A percentile compares a stretch with the other conserved stretches of the same genome.
Evolutionary conservation across 2,329 filamentous ascomycete species (phyloP).

Genomic region (Geosmithia flava): DNA sequence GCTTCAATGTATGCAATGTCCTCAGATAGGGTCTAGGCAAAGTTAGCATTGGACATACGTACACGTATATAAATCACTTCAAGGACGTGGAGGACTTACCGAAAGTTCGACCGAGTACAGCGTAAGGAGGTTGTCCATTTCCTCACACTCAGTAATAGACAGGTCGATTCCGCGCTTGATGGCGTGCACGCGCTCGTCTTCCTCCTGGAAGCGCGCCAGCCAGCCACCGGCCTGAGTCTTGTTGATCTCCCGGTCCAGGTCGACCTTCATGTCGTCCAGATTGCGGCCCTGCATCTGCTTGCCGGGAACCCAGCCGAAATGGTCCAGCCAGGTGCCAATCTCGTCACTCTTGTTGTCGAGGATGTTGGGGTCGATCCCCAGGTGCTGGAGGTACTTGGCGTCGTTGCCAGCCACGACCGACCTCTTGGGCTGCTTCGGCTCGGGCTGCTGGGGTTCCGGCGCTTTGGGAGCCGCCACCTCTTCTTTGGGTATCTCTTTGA

Average conservation of each 20-base stretch:
- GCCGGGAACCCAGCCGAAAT: constrained; percentile 78
- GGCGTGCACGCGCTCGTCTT: constrained; percentile 79
- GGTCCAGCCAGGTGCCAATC: constrained; percentile 70
- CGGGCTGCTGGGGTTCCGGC: constrained; percentile 26
- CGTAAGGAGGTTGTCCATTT: constrained; percentile 86
- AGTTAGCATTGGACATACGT: constrained; percentile 5
- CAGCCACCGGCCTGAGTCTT: constrained; percentile 87
- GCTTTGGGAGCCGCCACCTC: constrained; percentile 3
- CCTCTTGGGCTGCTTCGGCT: constrained; percentile 27
- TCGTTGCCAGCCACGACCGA: constrained; percentile 62
- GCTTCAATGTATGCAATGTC: constrained; percentile 97
- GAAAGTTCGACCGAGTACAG: constrained; percentile 90
- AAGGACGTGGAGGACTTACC: constrained; percentile 35
- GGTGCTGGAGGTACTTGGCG: constrained; percentile 60
- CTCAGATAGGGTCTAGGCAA: constrained; percentile 68
- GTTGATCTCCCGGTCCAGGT: constrained; percentile 78
- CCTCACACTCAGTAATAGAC: constrained; percentile 90
- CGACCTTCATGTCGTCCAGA: constrained; percentile 68
- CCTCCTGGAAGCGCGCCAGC: constrained; percentile 72
- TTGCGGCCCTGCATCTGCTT: constrained; percentile 62
- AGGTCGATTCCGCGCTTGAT: constrained; percentile 79
- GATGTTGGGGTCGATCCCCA: constrained; percentile 68
- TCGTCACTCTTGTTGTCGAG: constrained; percentile 66
- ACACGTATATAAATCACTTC: neutral
- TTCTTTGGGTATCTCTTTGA: neutral